Base-by-base conservation (phyloP, 1,284 basidiomycete species). In the Pseudozyma tsukubaensis region DNA sequence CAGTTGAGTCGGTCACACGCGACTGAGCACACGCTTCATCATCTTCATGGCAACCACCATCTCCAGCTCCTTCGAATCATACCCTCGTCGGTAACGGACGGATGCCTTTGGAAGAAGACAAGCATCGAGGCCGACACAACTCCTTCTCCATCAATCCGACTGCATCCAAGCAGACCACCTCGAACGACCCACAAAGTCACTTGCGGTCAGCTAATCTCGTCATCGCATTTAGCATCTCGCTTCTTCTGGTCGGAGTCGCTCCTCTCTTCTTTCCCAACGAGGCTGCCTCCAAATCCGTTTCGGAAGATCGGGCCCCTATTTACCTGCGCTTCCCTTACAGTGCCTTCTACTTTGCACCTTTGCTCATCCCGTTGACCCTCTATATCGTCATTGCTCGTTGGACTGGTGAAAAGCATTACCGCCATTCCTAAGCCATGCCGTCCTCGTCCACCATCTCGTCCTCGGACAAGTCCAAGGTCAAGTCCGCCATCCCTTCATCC, bases 401-500 rank as follows among this genome's bases (percentile, higher is more conserved):
- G 78, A 82, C 78, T 11, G 79, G 76, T 29, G 77, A 79, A 19
- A 74, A 79, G 57, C 69, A 72, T 36, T 77, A 72, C 43, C 61
- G 77, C 16, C 76, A 76, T 49, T 73, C 76, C 1, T 76, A 37
- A 64, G 45, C 54, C 45, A 80, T 82, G 76, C 82, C 82, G 8
- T 79, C 82, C 24, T 70, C 74, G 9, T 81, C 72, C 49, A 81
- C 78, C 50, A 75, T 82, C 53, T 69, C 78, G 42, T 79, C 81
- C 5, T 71, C 76, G 51, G 76, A 81, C 69, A 84, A 84, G 67
- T 77, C 82, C 59, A 76, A 77, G 62, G 77, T 84, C 57, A 84
- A 84, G 50, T 78, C 76, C 1, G 72, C 78, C 40, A 70, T 83
- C 19, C 76, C 82, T 4, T 80, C 83, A 5, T 79, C 80, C 18